These are phyloP conservation scores for Ephemerocybe angulata DNA, from an alignment of 768 basidiomycete genomes.

Conservation along the genomic window DNA sequence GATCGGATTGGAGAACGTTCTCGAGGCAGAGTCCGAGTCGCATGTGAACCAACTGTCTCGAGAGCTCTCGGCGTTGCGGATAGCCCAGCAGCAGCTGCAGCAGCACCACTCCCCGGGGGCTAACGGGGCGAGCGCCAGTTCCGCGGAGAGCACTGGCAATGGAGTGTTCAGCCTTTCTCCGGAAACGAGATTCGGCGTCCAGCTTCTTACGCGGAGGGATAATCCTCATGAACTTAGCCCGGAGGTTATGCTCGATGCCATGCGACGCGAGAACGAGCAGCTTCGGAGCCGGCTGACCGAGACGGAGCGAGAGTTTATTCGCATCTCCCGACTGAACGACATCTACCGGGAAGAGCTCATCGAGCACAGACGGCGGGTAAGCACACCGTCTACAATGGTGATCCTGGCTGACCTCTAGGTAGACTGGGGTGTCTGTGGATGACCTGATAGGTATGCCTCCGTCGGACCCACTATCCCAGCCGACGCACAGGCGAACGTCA, in stretches of 20 bases:
- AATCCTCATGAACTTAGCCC: constrained; percentile 35
- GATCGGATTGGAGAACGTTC: constrained; percentile 73
- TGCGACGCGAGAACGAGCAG: constrained; percentile 77
- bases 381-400: constrained; percentile 26
- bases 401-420: constrained; percentile 39
- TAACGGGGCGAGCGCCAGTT: constrained; percentile 2
- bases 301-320: constrained; percentile 74
- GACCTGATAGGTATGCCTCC: constrained; percentile 67
- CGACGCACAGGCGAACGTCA: constrained; percentile 59
- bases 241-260: constrained; percentile 69
- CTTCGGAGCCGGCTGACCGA: constrained; percentile 63
- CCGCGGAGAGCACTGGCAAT: constrained; percentile 12
- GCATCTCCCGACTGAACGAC: constrained; percentile 72
- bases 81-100: constrained; percentile 51
- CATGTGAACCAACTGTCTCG: constrained; percentile 76
- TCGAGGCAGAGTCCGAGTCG: constrained; percentile 83
- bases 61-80: constrained; percentile 62
- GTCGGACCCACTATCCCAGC: constrained; percentile 66
- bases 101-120: constrained; percentile 21
- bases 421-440: constrained; percentile 73
- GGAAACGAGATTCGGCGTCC: constrained; percentile 27
- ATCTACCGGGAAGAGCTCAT: constrained; percentile 83
- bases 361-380: constrained; percentile 68
- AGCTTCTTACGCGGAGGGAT: constrained; percentile 23
- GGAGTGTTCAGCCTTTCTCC: constrained; percentile 27